phyloP scores from a whole-genome alignment of 2,329 filamentous ascomycete species.

The Calonectria pseudoturangicola region DNA sequence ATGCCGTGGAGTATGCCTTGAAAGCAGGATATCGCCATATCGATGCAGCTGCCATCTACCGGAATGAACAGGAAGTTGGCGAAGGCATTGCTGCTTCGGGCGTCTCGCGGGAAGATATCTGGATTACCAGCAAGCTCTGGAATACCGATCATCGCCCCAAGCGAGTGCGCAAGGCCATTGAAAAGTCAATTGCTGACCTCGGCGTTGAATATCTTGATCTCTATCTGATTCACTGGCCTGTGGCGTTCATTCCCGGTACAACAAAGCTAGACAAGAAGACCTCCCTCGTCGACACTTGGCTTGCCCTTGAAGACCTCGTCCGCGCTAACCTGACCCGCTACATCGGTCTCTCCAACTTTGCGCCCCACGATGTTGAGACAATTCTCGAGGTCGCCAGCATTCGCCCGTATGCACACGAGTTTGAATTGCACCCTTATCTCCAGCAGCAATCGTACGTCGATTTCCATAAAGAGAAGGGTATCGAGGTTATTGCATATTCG shows the following conservation, averaged over 20 bases:
- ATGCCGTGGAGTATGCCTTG: slow-evolving; percentile 73
- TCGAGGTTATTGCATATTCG: slow-evolving; percentile 52
- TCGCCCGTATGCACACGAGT: slow-evolving; percentile 53
- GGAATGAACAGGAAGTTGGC: slow-evolving; percentile 73
- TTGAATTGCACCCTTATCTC: slow-evolving; percentile 78
- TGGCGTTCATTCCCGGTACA: slow-evolving; percentile 50
- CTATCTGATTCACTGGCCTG: slow-evolving; percentile 56
- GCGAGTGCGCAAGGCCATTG: slow-evolving; percentile 54
- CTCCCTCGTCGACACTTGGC: slow-evolving; percentile 57
- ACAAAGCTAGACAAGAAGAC: slow-evolving; percentile 46
- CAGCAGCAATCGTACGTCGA: slow-evolving; percentile 56
- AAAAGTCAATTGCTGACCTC: slow-evolving; percentile 56
- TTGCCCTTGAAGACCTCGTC: slow-evolving; percentile 55
- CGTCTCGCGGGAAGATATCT: slow-evolving; percentile 56
- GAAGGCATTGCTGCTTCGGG: slow-evolving; percentile 62
- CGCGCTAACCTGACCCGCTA: slow-evolving; percentile 46
- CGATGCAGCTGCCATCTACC: slow-evolving; percentile 76
- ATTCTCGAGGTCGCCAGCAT: slow-evolving; percentile 61
- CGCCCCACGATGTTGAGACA: slow-evolving; percentile 67
- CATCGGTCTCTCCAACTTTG: slow-evolving; percentile 76
- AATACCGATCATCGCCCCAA: slow-evolving; percentile 58
- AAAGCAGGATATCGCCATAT: slow-evolving; percentile 73
- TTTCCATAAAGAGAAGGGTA: slow-evolving; percentile 53
- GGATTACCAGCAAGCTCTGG: slow-evolving; percentile 59
- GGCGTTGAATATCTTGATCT: slow-evolving; percentile 58